A percentile compares a stretch with the other conserved stretches of the same genome.
phyloP scores from a whole-genome alignment of 2,329 filamentous ascomycete genomes.

The Cucurbitaria berberidis region DNA sequence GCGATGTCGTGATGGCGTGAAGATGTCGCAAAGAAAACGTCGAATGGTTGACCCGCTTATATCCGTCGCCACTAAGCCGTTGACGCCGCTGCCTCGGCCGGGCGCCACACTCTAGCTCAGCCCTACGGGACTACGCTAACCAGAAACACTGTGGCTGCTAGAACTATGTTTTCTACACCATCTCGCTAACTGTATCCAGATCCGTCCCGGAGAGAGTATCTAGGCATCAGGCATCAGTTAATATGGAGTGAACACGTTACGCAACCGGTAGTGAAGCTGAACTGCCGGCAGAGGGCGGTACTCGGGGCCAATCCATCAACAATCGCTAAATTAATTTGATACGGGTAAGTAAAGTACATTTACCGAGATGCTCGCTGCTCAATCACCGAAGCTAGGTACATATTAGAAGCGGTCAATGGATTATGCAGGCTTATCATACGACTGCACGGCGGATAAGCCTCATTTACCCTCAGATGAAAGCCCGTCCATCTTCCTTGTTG shows the following conservation, averaged over 20 bases:
- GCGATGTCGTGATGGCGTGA: constrained; percentile 12
- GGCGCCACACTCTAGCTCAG: constrained; percentile 12
- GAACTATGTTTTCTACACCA: background rate
- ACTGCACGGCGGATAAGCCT: background rate
- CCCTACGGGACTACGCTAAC: constrained; percentile 9
- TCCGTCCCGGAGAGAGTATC: background rate
- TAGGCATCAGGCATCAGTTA: background rate
- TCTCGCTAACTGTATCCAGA: background rate
- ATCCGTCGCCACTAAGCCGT: constrained; percentile 18
- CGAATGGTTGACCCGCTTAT: constrained; percentile 21
- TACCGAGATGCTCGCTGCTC: background rate
- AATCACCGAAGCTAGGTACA: background rate
- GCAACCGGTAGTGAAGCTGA: constrained; percentile 3
- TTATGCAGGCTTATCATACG: background rate
- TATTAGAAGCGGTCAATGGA: too few relatives aligned
- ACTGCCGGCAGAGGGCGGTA: constrained; percentile 4
- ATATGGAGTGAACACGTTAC: constrained; percentile 2
- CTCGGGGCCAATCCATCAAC: background rate
- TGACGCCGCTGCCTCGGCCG: constrained; percentile 3
- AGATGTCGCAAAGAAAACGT: constrained; percentile 21
- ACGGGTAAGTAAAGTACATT: background rate
- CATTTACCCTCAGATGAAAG: background rate
- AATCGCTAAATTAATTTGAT: background rate
- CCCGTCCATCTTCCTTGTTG: background rate
- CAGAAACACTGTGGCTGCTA: background rate